Conservation (phyloP, 768 basidiomycete genomes). For the Dictyophora rubrovolvata region DNA sequence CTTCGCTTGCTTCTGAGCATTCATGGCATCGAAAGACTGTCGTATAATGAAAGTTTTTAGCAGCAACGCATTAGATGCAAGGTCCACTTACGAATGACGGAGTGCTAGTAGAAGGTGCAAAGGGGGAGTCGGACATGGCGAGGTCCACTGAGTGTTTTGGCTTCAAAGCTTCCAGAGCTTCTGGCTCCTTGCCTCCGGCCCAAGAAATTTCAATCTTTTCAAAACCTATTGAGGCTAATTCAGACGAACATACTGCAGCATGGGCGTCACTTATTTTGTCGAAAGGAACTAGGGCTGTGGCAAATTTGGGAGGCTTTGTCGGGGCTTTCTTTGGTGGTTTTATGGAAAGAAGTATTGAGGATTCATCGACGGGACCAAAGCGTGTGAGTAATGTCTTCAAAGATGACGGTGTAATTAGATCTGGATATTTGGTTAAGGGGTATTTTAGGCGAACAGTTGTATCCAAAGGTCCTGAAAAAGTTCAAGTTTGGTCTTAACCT, state of each 20-base stretch:
- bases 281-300: conserved; percentile 67
- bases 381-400: conserved; percentile 42
- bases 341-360: conserved; percentile 58
- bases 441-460: conserved; percentile 72
- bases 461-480: conserved; percentile 44
- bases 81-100: not conserved
- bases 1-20: not conserved
- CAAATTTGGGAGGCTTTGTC: conserved; percentile 51
- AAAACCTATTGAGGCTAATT: conserved; percentile 39
- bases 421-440: conserved; percentile 43
- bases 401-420: conserved; percentile 40
- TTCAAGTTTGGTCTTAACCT: conserved; percentile 5
- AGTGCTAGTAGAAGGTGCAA: too few relatives aligned
- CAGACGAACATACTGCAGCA: conserved; percentile 58
- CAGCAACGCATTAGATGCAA: not conserved
- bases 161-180: conserved; percentile 61
- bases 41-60: not conserved
- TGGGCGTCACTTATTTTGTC: conserved; percentile 68
- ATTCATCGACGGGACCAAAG: conserved; percentile 55
- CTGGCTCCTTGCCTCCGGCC: conserved; percentile 68
- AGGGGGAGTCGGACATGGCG: too few relatives aligned
- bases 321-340: conserved; percentile 48
- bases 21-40: not conserved
- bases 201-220: conserved; percentile 60
- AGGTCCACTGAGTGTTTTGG: conserved; percentile 28